Base-by-base conservation (phyloP, 345 rosid species). In the Citrus australasica region DNA sequence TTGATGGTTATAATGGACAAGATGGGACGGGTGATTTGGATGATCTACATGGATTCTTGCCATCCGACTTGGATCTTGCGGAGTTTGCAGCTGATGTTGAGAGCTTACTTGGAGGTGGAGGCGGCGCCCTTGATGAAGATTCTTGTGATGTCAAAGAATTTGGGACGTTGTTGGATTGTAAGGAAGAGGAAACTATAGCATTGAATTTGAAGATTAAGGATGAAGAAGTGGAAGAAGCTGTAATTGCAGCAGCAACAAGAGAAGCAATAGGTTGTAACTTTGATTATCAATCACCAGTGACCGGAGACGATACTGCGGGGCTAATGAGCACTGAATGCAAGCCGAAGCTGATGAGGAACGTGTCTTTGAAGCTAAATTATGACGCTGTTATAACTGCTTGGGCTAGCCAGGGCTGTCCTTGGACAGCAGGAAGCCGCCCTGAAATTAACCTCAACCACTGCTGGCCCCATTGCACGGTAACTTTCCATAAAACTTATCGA, bases 61-160 rank as follows among this genome's bases (percentile, higher is more conserved):
- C 84, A 5, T 82, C 89, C 0, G 92, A 90, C 62, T 58, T 86
- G 77, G 89, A 87, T 81, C 88, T 90, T 71, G 86, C 85, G 0
- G 83, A 78, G 75, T 83, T 90, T 42, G 83, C 84, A 59, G 90
- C 87, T 19, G 89, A 88, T 56, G 90, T 90, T 28, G 88, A 87
- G 84, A 83, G 84, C 65, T 76, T 90, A 37, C 75, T 90, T 19
- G 88, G 72, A 33, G 58, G 55, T 27, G 81, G 73, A 22, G 88
- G 75, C 33, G 40, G 55, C n/a, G 79, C 69, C 58, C 48, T 58
- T 4, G 81, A 83, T 4, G 83, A 86, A 14, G 83, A 86, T 59
- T 51, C 69, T 71, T 8, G 60, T 66, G 85, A 67, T 62, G 33
- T 65, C 74, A 76, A 83, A 58, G 75, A 66, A 37, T 32, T 60